phyloP scores from a whole-genome alignment of 257 asterid genomes.

The Solanum medicagineum region DNA sequence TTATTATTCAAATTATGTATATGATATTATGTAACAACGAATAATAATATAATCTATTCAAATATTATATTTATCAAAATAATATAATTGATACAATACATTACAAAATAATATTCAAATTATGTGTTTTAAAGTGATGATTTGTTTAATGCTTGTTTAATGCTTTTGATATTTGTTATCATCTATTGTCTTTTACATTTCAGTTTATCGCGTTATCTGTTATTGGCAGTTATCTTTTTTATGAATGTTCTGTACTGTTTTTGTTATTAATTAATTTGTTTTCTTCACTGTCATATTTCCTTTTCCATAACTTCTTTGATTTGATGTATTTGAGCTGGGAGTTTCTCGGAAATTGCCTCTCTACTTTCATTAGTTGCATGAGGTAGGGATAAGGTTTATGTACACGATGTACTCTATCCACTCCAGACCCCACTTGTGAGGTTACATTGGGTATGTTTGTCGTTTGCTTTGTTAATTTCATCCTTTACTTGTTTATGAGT shows the following conservation, averaged over 20 bases:
- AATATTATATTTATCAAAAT: no score
- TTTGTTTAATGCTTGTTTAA: not conserved
- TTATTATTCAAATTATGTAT: no score
- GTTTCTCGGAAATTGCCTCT: no score
- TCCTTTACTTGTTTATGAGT: not conserved
- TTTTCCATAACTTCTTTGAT: not conserved
- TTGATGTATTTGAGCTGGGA: not conserved
- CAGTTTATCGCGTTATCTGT: not conserved
- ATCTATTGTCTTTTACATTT: not conserved
- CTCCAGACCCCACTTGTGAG: not conserved
- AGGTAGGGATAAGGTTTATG: no score
- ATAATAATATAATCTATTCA: no score
- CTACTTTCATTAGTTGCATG: no score
- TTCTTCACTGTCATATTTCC: not conserved
- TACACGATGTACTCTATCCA: not conserved
- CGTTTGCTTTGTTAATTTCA: not conserved
- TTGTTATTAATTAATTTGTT: not conserved
- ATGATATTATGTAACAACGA: no score
- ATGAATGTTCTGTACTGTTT: not conserved
- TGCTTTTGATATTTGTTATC: not conserved
- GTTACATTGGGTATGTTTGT: not conserved
- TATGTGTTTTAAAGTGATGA: not conserved
- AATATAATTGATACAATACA: no score
- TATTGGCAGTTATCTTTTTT: not conserved
- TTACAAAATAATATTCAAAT: not conserved